phyloP scores from a whole-genome alignment of 345 rosid species.

The Viola odorata region DNA sequence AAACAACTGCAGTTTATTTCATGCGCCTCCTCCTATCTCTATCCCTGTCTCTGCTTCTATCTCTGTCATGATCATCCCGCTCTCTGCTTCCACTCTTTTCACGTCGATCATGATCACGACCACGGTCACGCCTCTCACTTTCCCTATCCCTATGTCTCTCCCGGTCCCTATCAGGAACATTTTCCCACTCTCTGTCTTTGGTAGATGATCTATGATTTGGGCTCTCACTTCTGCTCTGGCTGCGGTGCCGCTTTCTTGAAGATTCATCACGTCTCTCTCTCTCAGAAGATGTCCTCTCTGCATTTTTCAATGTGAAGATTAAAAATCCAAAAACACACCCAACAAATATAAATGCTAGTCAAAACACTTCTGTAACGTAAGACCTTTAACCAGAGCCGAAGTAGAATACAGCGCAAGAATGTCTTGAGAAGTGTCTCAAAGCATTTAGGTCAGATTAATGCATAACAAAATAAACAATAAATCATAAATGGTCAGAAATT shows the following conservation, averaged over 20 bases:
- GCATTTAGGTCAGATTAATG: no score
- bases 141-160: constrained; percentile 47
- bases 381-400: background rate
- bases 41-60: constrained; percentile 63
- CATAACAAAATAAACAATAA: no score
- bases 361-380: background rate
- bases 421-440: no score
- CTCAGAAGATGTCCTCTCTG: constrained; percentile 52
- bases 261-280: constrained; percentile 68
- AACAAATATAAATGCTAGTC: background rate
- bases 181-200: constrained; percentile 20
- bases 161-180: constrained; percentile 33
- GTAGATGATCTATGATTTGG: constrained; percentile 54
- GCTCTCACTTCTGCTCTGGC: constrained; percentile 58
- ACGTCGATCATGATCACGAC: no score
- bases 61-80: constrained; percentile 45
- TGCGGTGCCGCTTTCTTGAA: constrained; percentile 72
- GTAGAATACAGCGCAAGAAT: background rate
- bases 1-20: no score
- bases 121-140: constrained; percentile 43
- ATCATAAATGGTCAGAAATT: no score
- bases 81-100: constrained; percentile 70
- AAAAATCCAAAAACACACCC: background rate
- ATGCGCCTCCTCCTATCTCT: constrained; percentile 65
- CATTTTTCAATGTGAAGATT: constrained; percentile 13